Conservation (phyloP, 1,284 basidiomycete genomes). For the Laetiporus sulphureus region DNA sequence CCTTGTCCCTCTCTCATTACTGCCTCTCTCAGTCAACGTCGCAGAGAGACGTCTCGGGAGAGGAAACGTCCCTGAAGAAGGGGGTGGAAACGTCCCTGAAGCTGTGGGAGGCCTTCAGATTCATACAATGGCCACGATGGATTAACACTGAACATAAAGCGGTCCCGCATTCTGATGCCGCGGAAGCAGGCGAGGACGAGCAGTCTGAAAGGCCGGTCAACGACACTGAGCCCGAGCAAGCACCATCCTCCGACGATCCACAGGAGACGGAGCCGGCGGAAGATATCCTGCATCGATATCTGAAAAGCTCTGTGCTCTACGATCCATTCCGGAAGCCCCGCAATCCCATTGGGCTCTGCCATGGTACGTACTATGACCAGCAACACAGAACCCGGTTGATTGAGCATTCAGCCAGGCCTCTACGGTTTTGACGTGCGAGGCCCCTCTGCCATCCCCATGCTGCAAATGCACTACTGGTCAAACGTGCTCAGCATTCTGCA, state of each 20-base stretch:
- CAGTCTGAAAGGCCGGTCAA: no score
- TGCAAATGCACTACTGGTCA: slow-evolving; percentile 94
- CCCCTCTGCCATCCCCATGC: slow-evolving; percentile 65
- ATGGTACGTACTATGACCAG: slow-evolving; percentile 54
- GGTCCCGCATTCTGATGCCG: no score
- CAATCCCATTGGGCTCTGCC: slow-evolving; percentile 90
- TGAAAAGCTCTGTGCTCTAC: slow-evolving; percentile 67
- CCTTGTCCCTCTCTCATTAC: slow-evolving; percentile 62
- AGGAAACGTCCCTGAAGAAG: no score
- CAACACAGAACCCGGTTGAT: slow-evolving; percentile 10
- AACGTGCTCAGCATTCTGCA: slow-evolving; percentile 82
- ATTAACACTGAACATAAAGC: slow-evolving; percentile 1
- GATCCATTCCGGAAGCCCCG: slow-evolving; percentile 75
- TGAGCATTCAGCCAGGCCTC: slow-evolving; percentile 48
- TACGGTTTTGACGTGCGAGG: slow-evolving; percentile 93
- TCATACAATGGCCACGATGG: slow-evolving; percentile 14
- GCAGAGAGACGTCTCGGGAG: no score
- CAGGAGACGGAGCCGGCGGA: slow-evolving; percentile 6
- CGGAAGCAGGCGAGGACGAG: no score
- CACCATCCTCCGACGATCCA: neutral
- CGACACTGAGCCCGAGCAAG: no score
- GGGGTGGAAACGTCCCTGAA: no score
- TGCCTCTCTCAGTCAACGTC: no score
- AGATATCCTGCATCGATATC: slow-evolving; percentile 66
- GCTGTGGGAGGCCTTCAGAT: slow-evolving; percentile 11